phyloP scores from a whole-genome alignment of 768 basidiomycete species.

The Multifurca ochricompacta region DNA sequence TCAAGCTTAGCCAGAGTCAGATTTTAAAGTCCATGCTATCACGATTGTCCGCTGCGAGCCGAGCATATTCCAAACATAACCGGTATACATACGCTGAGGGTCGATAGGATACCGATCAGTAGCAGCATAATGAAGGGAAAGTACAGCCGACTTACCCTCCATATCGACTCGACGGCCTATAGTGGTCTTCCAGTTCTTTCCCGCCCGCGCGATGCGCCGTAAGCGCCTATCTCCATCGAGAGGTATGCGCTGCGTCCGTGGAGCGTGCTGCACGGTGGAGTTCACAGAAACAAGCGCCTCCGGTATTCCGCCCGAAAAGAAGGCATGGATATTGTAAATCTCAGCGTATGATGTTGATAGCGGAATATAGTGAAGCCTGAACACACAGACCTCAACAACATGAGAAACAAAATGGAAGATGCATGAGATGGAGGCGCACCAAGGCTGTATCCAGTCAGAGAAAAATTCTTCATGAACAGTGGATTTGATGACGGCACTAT shows the following conservation, averaged over 20 bases:
- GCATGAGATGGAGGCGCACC: slow-evolving; percentile 36
- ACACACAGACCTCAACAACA: neutral
- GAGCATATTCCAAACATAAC: slow-evolving; percentile 81
- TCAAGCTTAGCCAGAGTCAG: neutral
- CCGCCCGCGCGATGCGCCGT: slow-evolving; percentile 79
- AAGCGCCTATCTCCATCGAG: slow-evolving; percentile 65
- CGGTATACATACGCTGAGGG: slow-evolving; percentile 77
- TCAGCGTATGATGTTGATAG: slow-evolving; percentile 81
- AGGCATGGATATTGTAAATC: slow-evolving; percentile 89
- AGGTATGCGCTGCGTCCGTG: slow-evolving; percentile 30
- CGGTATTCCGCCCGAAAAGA: slow-evolving; percentile 79
- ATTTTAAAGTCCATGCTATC: slow-evolving; percentile 47
- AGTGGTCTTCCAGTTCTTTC: slow-evolving; percentile 87
- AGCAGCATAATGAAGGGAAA: neutral
- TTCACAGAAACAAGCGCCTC: slow-evolving; percentile 49
- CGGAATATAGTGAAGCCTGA: slow-evolving; percentile 92
- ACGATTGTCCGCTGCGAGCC: slow-evolving; percentile 79
- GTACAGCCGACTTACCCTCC: slow-evolving; percentile 57
- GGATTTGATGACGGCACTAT: slow-evolving; percentile 83
- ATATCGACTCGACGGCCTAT: slow-evolving; percentile 81
- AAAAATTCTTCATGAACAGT: slow-evolving; percentile 91
- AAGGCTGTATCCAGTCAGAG: slow-evolving; percentile 88
- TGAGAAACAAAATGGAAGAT: neutral
- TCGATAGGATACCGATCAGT: slow-evolving; percentile 14
- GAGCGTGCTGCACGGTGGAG: slow-evolving; percentile 33